Conservation (phyloP, 352 stramenopile species). For the Discostella stelligera region DNA sequence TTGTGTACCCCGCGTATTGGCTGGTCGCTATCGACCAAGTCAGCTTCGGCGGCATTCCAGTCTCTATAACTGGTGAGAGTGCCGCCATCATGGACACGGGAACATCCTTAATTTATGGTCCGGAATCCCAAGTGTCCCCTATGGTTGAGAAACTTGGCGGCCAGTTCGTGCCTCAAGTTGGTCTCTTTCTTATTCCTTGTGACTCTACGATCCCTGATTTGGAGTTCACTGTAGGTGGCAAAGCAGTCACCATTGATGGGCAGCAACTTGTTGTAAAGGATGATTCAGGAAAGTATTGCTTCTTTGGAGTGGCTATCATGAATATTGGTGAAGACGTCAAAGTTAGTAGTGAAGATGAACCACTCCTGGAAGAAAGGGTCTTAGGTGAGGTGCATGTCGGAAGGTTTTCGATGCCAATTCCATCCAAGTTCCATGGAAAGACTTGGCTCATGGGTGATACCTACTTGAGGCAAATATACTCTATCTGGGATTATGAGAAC, state of each 20-base stretch:
- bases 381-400: conserved; percentile 9
- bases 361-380: conserved; percentile 6
- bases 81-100: conserved; percentile 93
- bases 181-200: conserved; percentile 94
- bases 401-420: conserved; percentile 1
- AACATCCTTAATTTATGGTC: conserved; percentile 90
- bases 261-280: conserved; percentile 90
- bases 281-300: conserved; percentile 33
- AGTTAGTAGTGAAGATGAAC: conserved; percentile 18
- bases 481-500: conserved; percentile 40
- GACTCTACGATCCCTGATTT: conserved; percentile 87
- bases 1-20: conserved; percentile 86
- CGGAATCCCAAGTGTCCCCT: conserved; percentile 86
- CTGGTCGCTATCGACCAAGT: conserved; percentile 80
- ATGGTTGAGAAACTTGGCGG: conserved; percentile 87
- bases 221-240: conserved; percentile 90
- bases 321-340: conserved; percentile 18
- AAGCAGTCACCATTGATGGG: conserved; percentile 88
- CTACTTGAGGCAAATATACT: conserved; percentile 43
- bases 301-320: conserved; percentile 30
- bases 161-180: conserved; percentile 84
- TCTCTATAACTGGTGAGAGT: conserved; percentile 41
- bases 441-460: conserved; percentile 42
- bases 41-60: conserved; percentile 35
- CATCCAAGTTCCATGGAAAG: conserved; percentile 1